Base-by-base conservation (phyloP, 192 early-diverging fungal species). In the Podila verticillata region DNA sequence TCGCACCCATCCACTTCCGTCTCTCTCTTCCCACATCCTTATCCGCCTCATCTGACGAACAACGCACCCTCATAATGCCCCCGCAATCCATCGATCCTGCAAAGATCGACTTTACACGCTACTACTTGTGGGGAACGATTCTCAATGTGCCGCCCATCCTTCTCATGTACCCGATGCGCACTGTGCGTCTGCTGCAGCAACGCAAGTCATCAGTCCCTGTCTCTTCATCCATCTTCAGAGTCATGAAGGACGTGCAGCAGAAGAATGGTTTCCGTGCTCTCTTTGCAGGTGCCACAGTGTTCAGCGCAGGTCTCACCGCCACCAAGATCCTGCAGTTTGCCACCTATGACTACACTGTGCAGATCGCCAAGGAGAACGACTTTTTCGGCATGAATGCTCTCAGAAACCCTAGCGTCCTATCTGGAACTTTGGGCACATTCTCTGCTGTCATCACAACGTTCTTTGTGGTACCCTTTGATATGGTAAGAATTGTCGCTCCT, bases 281-380 rank as follows among this genome's bases (percentile, higher is more conserved):
- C 15, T 83, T 68, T 35, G 74, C 74, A 5, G 82, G 82, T 17
- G 73, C 74, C 7, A 77, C 74, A 5, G 71, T 75, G 32, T 83
- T 83, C 48, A 83, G 66, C 48, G 8, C 68, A 7, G 82, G 74
- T 32, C 57, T 75, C 7, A 79, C 82, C 5, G 54, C 66, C 24
- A 77, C 69, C 12, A 75, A 77, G 74, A 75, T 83, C 36, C 65
- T 83, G 4, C 82, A 83, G 62, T 83, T 83, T 39, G 82, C 74
- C 5, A 72, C 82, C 17, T 83, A 79, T 61, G 82, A 83, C 66
- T 77, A 69, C 29, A 67, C 67, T 10, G 39, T 29, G 0, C 70
- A 77, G 54, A 57, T 68, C 51, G 66, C 54, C 48, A 73, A 83
- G n/a, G 65, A 69, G 58, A 72, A 73, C 26, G 61, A 77, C 7